Base-by-base conservation (phyloP, 140 eudicot genomes). In the Bidens hawaiensis region DNA sequence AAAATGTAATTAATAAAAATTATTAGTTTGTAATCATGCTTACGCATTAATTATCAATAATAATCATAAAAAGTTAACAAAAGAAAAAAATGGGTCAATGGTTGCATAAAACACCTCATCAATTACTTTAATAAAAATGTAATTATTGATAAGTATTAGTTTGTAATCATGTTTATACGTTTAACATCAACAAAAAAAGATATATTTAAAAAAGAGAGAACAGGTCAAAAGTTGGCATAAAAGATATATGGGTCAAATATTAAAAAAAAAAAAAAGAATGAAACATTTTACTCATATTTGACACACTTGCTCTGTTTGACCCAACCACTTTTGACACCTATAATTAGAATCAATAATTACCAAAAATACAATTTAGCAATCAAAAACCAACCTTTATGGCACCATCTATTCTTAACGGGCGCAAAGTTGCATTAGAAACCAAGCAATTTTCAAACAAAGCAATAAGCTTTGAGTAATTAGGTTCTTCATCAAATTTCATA, bases 401-500 rank as follows among this genome's bases (percentile, higher is more conserved):
- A 3, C 89, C 89, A 68, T 83, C 89, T 38, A 79, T 83, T 69
- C 72, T 76, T 47, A 83, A 47, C 1, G 89, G 89, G 33, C 85
- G 75, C 45, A 73, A 68, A 31, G 80, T 47, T 41, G 85, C 82
- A 46, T 62, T 57, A 38, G 89, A 81, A 52, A 76, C 78, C 18
- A 83, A 65, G 69, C 79, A 61, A 59, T 70, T 76, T 4, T 76
- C 80, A 56, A 83, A 83, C 34, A 75, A 66, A 3, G 89, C 75
- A 31, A 83, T 83, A 28, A 83, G 85, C 68, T 83, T 83, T 1
- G 71, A 60, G 69, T 82, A 82, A 21, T 82, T 78, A 2, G 88
- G 88, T 52, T 74, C 88, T 71, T 82, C 88, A 45, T 82, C 85
- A 19, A 83, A 83, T 45, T 71, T 76, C 85, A 83, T 79, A 36